Evolutionary conservation across 2,329 filamentous ascomycete species (phyloP), one percentile per base, ranked within the genome.

Genomic region (Dactylonectria estremocensis): DNA sequence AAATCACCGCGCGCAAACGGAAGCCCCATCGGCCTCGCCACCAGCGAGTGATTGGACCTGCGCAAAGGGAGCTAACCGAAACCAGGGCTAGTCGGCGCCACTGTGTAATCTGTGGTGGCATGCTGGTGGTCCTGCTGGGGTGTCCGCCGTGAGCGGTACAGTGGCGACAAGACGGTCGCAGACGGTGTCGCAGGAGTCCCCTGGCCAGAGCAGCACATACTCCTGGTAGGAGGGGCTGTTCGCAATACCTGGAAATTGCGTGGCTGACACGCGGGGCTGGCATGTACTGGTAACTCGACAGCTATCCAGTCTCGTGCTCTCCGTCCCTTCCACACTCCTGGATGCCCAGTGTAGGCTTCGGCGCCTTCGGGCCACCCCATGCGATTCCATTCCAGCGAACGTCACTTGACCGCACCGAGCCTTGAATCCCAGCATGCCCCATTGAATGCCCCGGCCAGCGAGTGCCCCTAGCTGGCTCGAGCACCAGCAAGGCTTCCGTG

Each of bases 1-100:
- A 74, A 80, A 80, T 81, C 69, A 77, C 48, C 48, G 40, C 37
- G 68, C 50, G 68, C 67, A 66, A 71, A 66, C 68, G 61, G 52
- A 24, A 68, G 72, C 63, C 74, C 69, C 75, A 72, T 70, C 54
- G 33, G 58, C 69, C 72, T 81, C 72, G 77, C 78, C 79, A 80
- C 79, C 74, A 60, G 59, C 55, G 54, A 68, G 64, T 78, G 75
- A 80, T 80, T 80, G 79, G 78, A 67, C 64, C 69, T 70, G 64
- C 57, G 43, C 60, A 66, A 68, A 73, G 55, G 7, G 18, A 55
- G 62, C 76, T 76, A 77, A 58, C 22, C 56, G 58, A n/a, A 16
- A n/a, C 8, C 5, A 24, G 70, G 70, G 33, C 61, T 76, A 77
- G 76, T 40, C 50, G 61, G 62, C 66, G 72, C 71, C 72, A 70